Base-by-base conservation (phyloP, 805 yeast species). In the Ogataea paradorogensis region DNA sequence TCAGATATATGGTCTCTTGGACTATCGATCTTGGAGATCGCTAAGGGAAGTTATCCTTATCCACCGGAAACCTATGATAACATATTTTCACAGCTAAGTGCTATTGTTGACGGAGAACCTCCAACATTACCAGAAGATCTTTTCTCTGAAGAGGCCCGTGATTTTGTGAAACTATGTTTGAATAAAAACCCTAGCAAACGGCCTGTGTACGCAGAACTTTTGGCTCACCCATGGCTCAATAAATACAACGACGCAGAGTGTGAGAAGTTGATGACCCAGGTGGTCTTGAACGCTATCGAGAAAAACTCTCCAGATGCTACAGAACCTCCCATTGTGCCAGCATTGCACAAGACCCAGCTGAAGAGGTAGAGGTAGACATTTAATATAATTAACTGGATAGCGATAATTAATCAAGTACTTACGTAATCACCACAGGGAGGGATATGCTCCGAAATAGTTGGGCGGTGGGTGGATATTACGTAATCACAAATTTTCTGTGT, bases 1-100 rank as follows among this genome's bases (percentile, higher is more conserved):
- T 82, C 95, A 8, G 99, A 91, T 63, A 79, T 91, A 45, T 91
- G 99, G 99, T 88, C 96, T 0, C 65, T 91, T 30, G 99, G 98
- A 0, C 70, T 91, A 42, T 78, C 90, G 14, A 74, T 91, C 15
- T 62, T 93, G 35, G 99, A 93, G 65, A 80, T 88, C 50, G 93
- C 97, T 2, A 78, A 79, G 38, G 99, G 99, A 9, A 71, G 77
- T 42, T 93, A 91, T 61, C 99, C 99, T n/a, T 93, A 91, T 55
- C 96, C 97, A 5, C 84, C 96, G 1, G 98, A 93, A 54, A 84
- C 96, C 2, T 89, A 80, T 55, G 86, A 80, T 49, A 88, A 86
- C 60, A 87, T 93, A 9, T 90, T 93, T 55, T 83, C 93, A 6
- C 99, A 93, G 64, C 72, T 93, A 48, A 83, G 88, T 63, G 98